Percentiles rank a stretch among this genome's conserved stretches.
Conservation (phyloP, 768 basidiomycete genomes). For the Tylopilus cervinicoccineus region DNA sequence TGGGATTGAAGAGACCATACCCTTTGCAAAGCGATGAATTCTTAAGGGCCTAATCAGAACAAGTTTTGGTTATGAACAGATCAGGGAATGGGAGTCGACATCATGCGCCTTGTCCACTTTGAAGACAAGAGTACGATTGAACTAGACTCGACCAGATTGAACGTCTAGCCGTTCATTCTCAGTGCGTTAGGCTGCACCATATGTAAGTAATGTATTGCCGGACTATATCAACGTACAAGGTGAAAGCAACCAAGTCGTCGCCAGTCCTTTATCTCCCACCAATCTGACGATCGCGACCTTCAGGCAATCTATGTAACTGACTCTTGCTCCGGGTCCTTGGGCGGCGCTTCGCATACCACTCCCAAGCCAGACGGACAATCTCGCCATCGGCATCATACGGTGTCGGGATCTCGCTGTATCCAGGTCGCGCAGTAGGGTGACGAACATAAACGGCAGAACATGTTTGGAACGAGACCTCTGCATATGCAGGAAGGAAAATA, state of each 20-base stretch:
- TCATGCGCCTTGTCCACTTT: too few relatives aligned
- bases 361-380: slow-evolving; percentile 89
- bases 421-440: slow-evolving; percentile 94
- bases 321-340: slow-evolving; percentile 63
- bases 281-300: slow-evolving; percentile 47
- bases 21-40: background rate
- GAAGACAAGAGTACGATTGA: too few relatives aligned
- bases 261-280: slow-evolving; percentile 14
- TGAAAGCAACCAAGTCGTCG: background rate
- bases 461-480: slow-evolving; percentile 80
- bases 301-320: slow-evolving; percentile 60
- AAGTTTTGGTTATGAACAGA: too few relatives aligned
- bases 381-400: slow-evolving; percentile 97
- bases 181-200: too few relatives aligned
- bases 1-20: background rate
- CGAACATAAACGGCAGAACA: slow-evolving; percentile 93
- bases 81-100: too few relatives aligned
- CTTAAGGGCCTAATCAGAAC: background rate
- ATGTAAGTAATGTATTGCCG: slow-evolving; percentile 1
- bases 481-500: slow-evolving; percentile 90
- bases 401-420: slow-evolving; percentile 92
- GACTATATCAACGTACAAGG: background rate
- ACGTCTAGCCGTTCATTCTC: too few relatives aligned
- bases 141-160: too few relatives aligned
- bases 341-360: slow-evolving; percentile 81